Evolutionary conservation across 2,329 filamentous ascomycete genomes (phyloP), one percentile per base, ranked within the genome.

Genomic region (Cytospora mali): DNA sequence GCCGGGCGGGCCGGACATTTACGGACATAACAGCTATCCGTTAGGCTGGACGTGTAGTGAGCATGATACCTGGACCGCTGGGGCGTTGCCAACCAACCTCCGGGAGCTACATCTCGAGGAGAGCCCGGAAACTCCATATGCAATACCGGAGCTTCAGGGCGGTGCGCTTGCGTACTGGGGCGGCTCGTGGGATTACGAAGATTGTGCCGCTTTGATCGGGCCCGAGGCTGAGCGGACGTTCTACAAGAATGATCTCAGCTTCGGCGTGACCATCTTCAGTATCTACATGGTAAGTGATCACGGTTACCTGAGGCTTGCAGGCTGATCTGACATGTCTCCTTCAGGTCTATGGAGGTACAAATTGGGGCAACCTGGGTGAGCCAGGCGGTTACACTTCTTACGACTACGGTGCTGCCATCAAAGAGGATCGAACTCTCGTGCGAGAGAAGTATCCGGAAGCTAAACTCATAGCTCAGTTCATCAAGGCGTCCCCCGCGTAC

Each of bases 401-500:
- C 54, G 83, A 85, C 64, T 85, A 85, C 56, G 81, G 77, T 9
- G 77, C 80, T 9, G 77, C 81, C 7, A 91, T 94, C 58, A 81
- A 82, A 1, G 91, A 95, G 70, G 86, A 90, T 49, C 82, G 91
- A 27, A 82, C 82, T 1, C 78, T 94, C 3, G 76, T 81, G 29
- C 83, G 90, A 2, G 89, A 93, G 71, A 94, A 94, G 72, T 94
- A 92, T 72, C 88, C 86, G 49, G 90, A 95, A 72, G 79, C 91
- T 28, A 95, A 94, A 70, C 82, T 94, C 1, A 78, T 91, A 66
- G 89, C 85, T 28, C 89, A 91, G 68, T 94, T 94, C 73, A 74
- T 91, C 58, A 88, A 88, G 68, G 88, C 87, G 0, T 91, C 89
- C 0, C 88, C 89, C 0, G 85, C 83, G 0, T 93, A 91, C 68